Evolutionary conservation across 1,139 yeast species (phyloP), one percentile per base, ranked within the genome.

Genomic region (Pichia sp.): DNA sequence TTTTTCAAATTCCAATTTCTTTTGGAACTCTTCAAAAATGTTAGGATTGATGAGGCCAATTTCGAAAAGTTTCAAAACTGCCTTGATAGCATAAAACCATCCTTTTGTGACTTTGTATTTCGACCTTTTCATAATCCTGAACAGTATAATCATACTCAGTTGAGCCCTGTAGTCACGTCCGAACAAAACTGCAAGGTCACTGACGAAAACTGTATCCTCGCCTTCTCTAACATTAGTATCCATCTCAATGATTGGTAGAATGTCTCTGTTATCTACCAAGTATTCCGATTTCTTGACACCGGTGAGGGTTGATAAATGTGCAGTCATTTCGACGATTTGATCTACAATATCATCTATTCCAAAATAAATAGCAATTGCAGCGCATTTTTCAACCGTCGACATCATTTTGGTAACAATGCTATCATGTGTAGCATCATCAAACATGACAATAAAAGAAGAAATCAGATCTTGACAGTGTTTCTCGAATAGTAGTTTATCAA

Each of bases 91-190:
- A 47, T 79, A 75, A 16, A 70, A 68, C 97, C 97, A 42, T 62
- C 73, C 62, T 57, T 69, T 62, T 48, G 80, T 66, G 49, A 78
- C 72, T 57, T 69, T 71, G 60, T 76, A 78, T 50, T 77, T 76
- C 48, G 83, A 82, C 62, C 83, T 81, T 60, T 81, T 82, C 48
- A 90, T 74, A 44, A 93, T 80, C 61, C 95, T 77, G 73, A 93
- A 90, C 52, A 93, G 74, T 0, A 93, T 92, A 51, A 92, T 90
- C 1, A 90, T 79, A 4, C 97, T 87, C 60, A 93, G 74, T 67
- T 95, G 99, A 0, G 96, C 96, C 64, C 92, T 90, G 72, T 89
- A 89, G 66, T 90, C 95, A 50, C 87, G 78, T 7, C 99, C 99
- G 69, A 93, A 84, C 70, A 85, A 80, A 8, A 90, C 90, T 0